Percentiles rank a stretch among this genome's conserved stretches.
These are phyloP conservation scores for Bolboschoenoplectus hybrid DNA, from an alignment of 202 grass and related monocot genomes.

Conservation along the genomic window DNA sequence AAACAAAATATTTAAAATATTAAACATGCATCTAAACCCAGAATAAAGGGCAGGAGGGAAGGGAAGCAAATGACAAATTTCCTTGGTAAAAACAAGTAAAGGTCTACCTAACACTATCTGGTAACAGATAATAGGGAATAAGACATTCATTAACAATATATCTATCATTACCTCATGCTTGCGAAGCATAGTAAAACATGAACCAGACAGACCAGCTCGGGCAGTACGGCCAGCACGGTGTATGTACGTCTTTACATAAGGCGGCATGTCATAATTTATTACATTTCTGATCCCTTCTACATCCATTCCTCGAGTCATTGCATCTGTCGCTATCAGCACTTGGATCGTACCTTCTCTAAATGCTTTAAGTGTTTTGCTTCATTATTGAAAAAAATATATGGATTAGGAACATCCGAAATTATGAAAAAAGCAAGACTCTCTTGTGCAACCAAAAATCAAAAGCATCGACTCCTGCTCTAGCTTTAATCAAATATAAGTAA, in stretches of 20 bases:
- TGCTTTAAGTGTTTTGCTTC: constrained; percentile 70
- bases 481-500: neutral
- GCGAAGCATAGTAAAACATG: constrained; percentile 92
- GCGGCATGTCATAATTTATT: constrained; percentile 88
- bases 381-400: constrained; percentile 31
- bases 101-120: neutral
- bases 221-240: constrained; percentile 93
- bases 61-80: constrained; percentile 25
- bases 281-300: constrained; percentile 87
- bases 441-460: neutral
- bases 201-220: constrained; percentile 73
- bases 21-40: neutral
- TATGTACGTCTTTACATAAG: constrained; percentile 88
- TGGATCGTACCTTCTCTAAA: constrained; percentile 86
- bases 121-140: neutral
- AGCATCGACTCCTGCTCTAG: neutral
- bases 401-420: neutral
- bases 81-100: constrained; percentile 29
- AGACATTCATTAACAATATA: constrained; percentile 25
- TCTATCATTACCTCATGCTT: constrained; percentile 71
- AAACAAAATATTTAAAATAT: constrained; percentile 11
- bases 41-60: constrained; percentile 23
- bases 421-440: neutral
- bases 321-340: constrained; percentile 89
- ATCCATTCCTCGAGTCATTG: constrained; percentile 97